Evolutionary conservation across 2,329 filamentous ascomycete species (phyloP).

Genomic region (Cercospora zeina): DNA sequence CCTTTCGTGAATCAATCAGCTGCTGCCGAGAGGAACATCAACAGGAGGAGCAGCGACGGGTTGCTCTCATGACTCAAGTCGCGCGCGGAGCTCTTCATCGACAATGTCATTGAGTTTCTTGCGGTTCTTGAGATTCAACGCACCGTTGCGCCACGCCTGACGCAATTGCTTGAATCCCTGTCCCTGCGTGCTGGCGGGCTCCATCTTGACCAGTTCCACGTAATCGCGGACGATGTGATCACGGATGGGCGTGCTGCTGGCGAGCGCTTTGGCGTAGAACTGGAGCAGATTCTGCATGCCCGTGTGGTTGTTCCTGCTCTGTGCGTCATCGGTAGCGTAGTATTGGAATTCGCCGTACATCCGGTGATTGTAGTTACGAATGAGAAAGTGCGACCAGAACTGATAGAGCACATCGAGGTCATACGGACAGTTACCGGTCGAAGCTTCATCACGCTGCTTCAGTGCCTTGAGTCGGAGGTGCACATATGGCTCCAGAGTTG

Average conservation of each 20-base stretch:
- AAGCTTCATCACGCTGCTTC: conserved; percentile 49
- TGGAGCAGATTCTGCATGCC: conserved; percentile 65
- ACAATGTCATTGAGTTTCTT: conserved; percentile 58
- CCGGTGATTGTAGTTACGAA: conserved; percentile 69
- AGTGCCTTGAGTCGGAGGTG: conserved; percentile 53
- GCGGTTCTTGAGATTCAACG: conserved; percentile 57
- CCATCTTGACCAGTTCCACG: conserved; percentile 55
- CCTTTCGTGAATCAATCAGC: conserved; percentile 1
- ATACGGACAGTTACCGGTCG: conserved; percentile 51
- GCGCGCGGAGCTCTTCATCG: conserved; percentile 53
- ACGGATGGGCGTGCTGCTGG: conserved; percentile 53
- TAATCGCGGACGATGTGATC: conserved; percentile 58
- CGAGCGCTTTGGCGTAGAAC: conserved; percentile 63
- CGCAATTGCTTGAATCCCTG: conserved; percentile 55
- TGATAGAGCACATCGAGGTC: conserved; percentile 69
- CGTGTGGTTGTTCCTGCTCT: conserved; percentile 51
- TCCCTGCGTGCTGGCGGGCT: conserved; percentile 44
- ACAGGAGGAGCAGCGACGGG: conserved; percentile 7
- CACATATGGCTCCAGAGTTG: conserved; percentile 52
- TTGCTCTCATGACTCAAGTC: conserved; percentile 47
- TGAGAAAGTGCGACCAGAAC: conserved; percentile 73
- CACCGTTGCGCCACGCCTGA: conserved; percentile 56
- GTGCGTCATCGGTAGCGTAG: conserved; percentile 65
- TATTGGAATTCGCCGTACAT: conserved; percentile 76
- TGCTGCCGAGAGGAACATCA: conserved; percentile 14